These are phyloP conservation scores for Clavulina sp. DNA, from an alignment of 768 basidiomycete genomes.

Conservation along the genomic window DNA sequence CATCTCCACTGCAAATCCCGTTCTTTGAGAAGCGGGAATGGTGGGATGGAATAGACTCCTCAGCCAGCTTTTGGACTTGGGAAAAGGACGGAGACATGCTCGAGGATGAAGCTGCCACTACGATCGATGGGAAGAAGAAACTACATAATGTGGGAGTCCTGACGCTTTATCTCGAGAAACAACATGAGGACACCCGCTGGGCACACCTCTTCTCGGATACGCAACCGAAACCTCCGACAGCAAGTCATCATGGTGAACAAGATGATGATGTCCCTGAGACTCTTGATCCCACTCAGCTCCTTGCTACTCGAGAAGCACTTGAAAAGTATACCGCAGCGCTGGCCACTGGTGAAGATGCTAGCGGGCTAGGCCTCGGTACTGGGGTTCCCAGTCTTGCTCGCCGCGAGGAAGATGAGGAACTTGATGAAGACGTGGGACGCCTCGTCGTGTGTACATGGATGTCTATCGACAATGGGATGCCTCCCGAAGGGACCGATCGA, in stretches of 20 bases:
- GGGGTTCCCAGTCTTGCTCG: constrained; percentile 66
- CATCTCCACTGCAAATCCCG: constrained; percentile 27
- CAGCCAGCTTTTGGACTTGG: constrained; percentile 87
- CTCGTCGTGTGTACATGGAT: constrained; percentile 53
- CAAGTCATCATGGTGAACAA: constrained; percentile 5
- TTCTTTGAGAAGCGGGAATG: constrained; percentile 42
- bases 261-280: constrained; percentile 64
- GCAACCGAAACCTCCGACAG: constrained; percentile 13
- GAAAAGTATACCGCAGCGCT: constrained; percentile 70
- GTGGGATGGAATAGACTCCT: constrained; percentile 66
- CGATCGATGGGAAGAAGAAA: not conserved
- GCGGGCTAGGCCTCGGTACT: constrained; percentile 38
- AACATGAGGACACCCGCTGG: constrained; percentile 71
- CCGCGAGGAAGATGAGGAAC: constrained; percentile 85
- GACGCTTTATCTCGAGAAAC: constrained; percentile 75
- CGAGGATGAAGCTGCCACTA: constrained; percentile 20
- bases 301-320: constrained; percentile 57
- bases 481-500: constrained; percentile 19
- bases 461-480: constrained; percentile 24
- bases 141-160: constrained; percentile 33
- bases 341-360: constrained; percentile 37
- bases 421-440: constrained; percentile 58
- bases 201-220: constrained; percentile 53
- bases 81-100: constrained; percentile 60
- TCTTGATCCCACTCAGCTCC: constrained; percentile 68